Evolutionary conservation across 1,284 basidiomycete genomes (phyloP), one percentile per base, ranked within the genome.

Genomic region (Exsudoporus floridanus): DNA sequence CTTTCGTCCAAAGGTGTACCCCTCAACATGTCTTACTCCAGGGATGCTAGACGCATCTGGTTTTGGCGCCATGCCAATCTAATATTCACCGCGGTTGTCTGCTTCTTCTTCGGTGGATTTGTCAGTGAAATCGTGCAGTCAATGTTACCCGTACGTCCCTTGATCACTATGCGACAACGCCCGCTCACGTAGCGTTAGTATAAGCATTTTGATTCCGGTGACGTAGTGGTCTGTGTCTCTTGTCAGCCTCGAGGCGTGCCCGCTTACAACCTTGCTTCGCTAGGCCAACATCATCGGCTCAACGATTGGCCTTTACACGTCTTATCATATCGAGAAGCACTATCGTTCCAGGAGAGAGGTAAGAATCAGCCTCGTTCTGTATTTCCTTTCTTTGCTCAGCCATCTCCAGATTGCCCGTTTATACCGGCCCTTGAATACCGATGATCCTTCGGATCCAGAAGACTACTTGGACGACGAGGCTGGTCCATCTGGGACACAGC

Each of bases 111-210:
- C 58, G 93, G 92, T 7, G 89, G 90, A 0, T 78, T 95, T 46
- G 65, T 92, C n/a, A 92, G 88, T 66, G 93, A 95, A 69, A 73
- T 94, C 60, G 84, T 95, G 1, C 92, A 94, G 66, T 84, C 88
- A 5, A 63, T 89, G 62, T 73, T 95, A 52, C 92, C 93, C 53
- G 89, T 91, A 59, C 41, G 52, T 50, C 31, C 18, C 38, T 52
- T 55, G 43, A 48, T 33, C 46, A 21, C 27, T 27, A 19, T 16
- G 40, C 16, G 21, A 23, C 36, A 18, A 45, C 35, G 4, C 25
- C 27, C 25, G 21, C 41, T 46, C 52, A 54, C 37, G n/a, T 52
- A 18, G 38, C 52, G 46, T 31, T 51, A 91, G 83, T 82, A 86
- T 66, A 92, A 93, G 66, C 77, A 81, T 50, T 94, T 95, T 62